Conservation (phyloP, 2,329 filamentous ascomycete genomes). For the Setomelanomma holmii region DNA sequence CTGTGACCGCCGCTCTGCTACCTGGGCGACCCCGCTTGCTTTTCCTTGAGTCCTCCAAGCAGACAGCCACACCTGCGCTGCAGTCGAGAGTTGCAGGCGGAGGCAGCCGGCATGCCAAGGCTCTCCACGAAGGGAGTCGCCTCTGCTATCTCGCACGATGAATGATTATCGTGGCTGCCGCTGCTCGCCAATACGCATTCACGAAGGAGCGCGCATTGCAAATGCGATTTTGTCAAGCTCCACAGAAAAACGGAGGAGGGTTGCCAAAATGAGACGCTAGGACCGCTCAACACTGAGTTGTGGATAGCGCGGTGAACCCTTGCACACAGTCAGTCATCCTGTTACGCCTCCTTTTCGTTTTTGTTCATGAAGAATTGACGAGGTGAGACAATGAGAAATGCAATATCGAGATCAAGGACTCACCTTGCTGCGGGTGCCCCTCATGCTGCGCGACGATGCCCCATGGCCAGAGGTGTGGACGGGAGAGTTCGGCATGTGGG, state of each 20-base stretch:
- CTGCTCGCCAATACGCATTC: not conserved
- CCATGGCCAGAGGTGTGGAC: not conserved
- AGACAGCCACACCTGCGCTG: slow-evolving; percentile 1
- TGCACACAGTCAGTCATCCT: not conserved
- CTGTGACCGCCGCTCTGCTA: not conserved
- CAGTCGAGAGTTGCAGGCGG: not conserved
- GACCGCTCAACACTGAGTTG: not conserved
- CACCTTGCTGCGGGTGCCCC: too few relatives aligned
- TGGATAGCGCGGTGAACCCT: not conserved
- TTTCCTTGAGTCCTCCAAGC: not conserved
- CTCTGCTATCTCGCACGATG: slow-evolving; percentile 1
- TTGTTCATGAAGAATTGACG: not conserved
- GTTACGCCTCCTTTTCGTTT: not conserved
- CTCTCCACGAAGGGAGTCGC: slow-evolving; percentile 1
- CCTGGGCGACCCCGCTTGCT: slow-evolving; percentile 6
- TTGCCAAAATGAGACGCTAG: not conserved
- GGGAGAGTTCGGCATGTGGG: not conserved
- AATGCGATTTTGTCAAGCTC: slow-evolving; percentile 8
- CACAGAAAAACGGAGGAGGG: not conserved
- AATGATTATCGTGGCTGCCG: slow-evolving; percentile 5
- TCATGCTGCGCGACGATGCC: too few relatives aligned
- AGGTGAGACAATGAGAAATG: not conserved
- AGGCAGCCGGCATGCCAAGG: not conserved
- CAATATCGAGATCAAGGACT: not conserved
- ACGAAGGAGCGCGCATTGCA: slow-evolving; percentile 1